Conservation (phyloP, 2,329 filamentous ascomycete genomes). For the Cercospora berteroae region DNA sequence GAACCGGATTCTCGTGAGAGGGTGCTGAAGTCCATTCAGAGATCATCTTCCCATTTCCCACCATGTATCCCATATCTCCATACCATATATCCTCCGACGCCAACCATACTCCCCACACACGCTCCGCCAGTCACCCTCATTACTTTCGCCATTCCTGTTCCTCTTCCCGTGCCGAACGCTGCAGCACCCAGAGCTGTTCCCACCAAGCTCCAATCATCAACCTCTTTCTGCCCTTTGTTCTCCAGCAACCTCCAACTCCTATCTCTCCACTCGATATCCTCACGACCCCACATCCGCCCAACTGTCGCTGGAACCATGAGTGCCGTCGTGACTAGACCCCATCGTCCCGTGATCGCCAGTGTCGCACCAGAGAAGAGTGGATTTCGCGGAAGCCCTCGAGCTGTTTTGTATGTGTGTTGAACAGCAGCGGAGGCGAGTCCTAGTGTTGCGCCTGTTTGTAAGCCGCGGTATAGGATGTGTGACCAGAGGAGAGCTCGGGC, state of each 20-base stretch:
- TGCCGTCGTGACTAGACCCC: constrained; percentile 47
- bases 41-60: constrained; percentile 23
- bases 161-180: constrained; percentile 41
- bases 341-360: constrained; percentile 32
- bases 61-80: constrained; percentile 55
- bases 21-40: too few species aligned
- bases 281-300: constrained; percentile 54
- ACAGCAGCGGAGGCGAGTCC: constrained; percentile 40
- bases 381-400: constrained; percentile 32
- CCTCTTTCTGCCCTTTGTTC: constrained; percentile 57
- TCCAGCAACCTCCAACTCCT: constrained; percentile 61
- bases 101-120: constrained; percentile 49
- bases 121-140: constrained; percentile 21
- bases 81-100: constrained; percentile 50
- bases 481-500: constrained; percentile 56
- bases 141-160: constrained; percentile 37
- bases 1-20: too few species aligned
- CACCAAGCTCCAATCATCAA: constrained; percentile 55
- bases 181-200: constrained; percentile 39
- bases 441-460: constrained; percentile 55
- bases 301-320: constrained; percentile 47
- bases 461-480: constrained; percentile 58
- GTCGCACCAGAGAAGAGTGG: constrained; percentile 33
- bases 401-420: constrained; percentile 19
- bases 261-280: constrained; percentile 64